Evolutionary conservation across 257 asterid genomes (phyloP).

Genomic region (Gardenia jasminoides): DNA sequence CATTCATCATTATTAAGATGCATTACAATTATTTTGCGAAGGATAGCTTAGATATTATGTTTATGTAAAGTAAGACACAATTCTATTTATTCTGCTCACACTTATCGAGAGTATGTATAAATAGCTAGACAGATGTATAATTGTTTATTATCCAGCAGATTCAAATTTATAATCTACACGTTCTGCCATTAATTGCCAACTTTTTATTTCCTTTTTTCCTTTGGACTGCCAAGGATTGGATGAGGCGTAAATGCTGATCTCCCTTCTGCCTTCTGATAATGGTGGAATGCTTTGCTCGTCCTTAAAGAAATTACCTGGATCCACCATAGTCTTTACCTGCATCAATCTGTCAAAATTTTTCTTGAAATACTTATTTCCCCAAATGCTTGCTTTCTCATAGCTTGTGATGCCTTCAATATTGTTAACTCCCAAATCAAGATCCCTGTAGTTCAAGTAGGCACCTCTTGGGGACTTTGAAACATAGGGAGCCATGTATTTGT

Average conservation of each 20-base stretch:
- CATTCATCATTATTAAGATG: too few species aligned
- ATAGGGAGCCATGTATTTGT: not conserved
- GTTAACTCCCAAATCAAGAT: not conserved
- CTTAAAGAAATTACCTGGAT: not conserved
- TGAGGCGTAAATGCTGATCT: not conserved
- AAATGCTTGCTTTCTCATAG: not conserved
- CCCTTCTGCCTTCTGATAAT: constrained; percentile 50
- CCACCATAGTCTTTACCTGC: not conserved
- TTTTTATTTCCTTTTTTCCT: not conserved
- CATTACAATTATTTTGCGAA: too few species aligned
- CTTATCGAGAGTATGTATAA: too few species aligned
- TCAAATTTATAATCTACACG: not conserved
- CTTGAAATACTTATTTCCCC: not conserved
- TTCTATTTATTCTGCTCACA: too few species aligned
- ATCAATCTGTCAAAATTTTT: not conserved
- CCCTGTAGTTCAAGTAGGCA: not conserved
- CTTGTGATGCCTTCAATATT: not conserved
- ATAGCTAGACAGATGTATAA: too few species aligned
- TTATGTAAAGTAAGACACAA: too few species aligned
- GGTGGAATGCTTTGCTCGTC: constrained; percentile 7
- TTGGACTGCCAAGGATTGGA: not conserved
- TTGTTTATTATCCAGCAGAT: not conserved
- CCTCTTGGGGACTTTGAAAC: not conserved
- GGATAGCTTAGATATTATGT: too few species aligned
- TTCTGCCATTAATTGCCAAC: not conserved